A percentile compares a stretch with the other conserved stretches of the same genome.
Conservation (phyloP, 1,284 basidiomycete genomes). For the Leccinum huronense region DNA sequence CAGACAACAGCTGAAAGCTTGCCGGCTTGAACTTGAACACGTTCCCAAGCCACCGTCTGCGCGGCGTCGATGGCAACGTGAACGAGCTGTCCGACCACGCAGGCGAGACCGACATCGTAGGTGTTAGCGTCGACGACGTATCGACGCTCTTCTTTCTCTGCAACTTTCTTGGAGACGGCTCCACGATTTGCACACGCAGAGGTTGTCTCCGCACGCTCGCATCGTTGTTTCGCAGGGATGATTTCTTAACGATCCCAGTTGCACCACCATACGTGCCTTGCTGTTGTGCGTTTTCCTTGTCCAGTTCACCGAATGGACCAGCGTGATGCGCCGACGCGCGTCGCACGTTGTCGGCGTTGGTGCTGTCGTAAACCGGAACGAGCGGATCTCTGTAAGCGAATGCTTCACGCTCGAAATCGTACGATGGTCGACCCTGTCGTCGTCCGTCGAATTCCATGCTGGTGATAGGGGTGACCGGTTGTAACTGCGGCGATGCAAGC, state of each 20-base stretch:
- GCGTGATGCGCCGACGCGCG: slow-evolving; percentile 1
- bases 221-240: slow-evolving; percentile 43
- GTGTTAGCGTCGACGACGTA: slow-evolving; percentile 12
- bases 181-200: slow-evolving; percentile 51
- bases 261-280: slow-evolving; percentile 14
- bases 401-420: slow-evolving; percentile 10
- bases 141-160: slow-evolving; percentile 43
- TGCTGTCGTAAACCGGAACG: slow-evolving; percentile 4
- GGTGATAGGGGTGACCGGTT: slow-evolving; percentile 22
- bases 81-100: slow-evolving; percentile 48
- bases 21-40: slow-evolving; percentile 85
- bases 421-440: slow-evolving; percentile 12
- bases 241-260: slow-evolving; percentile 37
- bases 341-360: slow-evolving; percentile 1
- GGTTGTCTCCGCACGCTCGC: slow-evolving; percentile 23
- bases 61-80: slow-evolving; percentile 48
- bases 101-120: slow-evolving; percentile 34
- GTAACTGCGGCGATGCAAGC: slow-evolving; percentile 24
- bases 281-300: slow-evolving; percentile 38
- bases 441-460: slow-evolving; percentile 21
- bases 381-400: slow-evolving; percentile 16
- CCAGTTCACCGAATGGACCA: slow-evolving; percentile 28
- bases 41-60: slow-evolving; percentile 84
- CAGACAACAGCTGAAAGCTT: slow-evolving; percentile 62
- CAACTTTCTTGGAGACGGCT: slow-evolving; percentile 43